Evolutionary conservation across 805 yeast species (phyloP), one percentile per base, ranked within the genome.

Genomic region (Diddensiella transvaalensis): DNA sequence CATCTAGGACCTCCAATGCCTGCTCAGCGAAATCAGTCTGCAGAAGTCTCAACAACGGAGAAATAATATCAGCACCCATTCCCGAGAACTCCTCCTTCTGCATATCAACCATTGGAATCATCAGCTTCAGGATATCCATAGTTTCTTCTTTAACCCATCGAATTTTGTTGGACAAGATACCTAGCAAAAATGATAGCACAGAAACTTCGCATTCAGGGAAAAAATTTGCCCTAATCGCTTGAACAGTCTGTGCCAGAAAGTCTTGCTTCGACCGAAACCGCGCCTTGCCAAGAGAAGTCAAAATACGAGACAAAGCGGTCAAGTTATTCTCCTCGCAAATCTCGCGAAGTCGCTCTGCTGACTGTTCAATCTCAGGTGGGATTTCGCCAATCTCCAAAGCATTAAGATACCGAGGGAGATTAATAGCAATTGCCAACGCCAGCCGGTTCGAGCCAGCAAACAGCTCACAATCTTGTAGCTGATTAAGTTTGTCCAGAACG

Each of bases 21-120:
- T 82, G 82, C 52, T 86, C 88, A 1, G 96, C 97, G 64, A 78
- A 84, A 35, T 89, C 96, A 0, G 97, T 89, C 54, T 87, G 74
- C 15, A 81, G 59, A 22, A 93, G 71, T 47, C 98, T 74, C 55
- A 93, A 71, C 43, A 95, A 70, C 2, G 99, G 99, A 1, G 96
- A 85, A 3, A 93, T 87, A 46, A 93, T 70, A 61, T 93, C 99
- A 0, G 99, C 98, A 3, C 99, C 99, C 33, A 88, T 83, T 1
- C 96, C 95, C 23, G 78, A 75, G 61, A 89, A 89, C 58, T 85
- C 95, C 17, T 84, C 87, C 32, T 83, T 70, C 40, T 79, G 81
- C 46, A 90, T 70, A 60, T 93, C 90, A 13, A 89, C 82, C 50
- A 78, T 72, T 1, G 96, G 90, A 53, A 95, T 76, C 4, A 93